These are phyloP conservation scores for Pseudogymnoascus sp. DNA, from an alignment of 2,329 filamentous ascomycete genomes.

Conservation along the genomic window DNA sequence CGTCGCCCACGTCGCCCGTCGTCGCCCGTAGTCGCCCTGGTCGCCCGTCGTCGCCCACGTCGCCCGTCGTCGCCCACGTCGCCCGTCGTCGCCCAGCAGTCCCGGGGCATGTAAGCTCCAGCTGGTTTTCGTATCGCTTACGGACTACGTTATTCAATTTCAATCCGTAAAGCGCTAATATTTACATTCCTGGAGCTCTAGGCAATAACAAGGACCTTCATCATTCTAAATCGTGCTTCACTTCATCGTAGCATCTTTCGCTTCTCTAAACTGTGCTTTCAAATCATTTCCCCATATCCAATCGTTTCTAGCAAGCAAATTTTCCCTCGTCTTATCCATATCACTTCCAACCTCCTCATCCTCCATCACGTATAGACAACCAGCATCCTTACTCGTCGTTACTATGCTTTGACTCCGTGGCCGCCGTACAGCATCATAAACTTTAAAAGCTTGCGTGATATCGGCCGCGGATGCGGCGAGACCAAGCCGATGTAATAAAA, in stretches of 20 bases:
- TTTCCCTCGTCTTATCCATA: constrained; percentile 31
- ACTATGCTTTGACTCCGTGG: constrained; percentile 27
- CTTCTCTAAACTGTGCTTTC: constrained; percentile 31
- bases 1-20: too few species aligned
- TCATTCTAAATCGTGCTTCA: not conserved
- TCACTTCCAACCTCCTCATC: constrained; percentile 32
- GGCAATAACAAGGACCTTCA: not conserved
- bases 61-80: too few species aligned
- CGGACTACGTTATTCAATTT: too few species aligned
- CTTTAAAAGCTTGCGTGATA: constrained; percentile 40
- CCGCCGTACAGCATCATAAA: constrained; percentile 43
- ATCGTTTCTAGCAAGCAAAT: constrained; percentile 27
- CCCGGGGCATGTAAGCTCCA: too few species aligned
- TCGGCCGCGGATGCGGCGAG: constrained; percentile 30
- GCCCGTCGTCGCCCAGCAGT: too few species aligned
- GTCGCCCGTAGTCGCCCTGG: too few species aligned
- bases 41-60: too few species aligned
- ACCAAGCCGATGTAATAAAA: constrained; percentile 40
- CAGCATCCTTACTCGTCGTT: constrained; percentile 24
- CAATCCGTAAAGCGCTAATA: too few species aligned
- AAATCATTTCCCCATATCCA: constrained; percentile 34
- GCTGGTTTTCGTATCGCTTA: too few species aligned
- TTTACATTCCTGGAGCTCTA: not conserved
- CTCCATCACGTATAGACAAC: constrained; percentile 37
- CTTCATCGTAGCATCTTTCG: constrained; percentile 29